Conservation (phyloP, 139 green algal species). For the Klebsormidium nitens region DNA sequence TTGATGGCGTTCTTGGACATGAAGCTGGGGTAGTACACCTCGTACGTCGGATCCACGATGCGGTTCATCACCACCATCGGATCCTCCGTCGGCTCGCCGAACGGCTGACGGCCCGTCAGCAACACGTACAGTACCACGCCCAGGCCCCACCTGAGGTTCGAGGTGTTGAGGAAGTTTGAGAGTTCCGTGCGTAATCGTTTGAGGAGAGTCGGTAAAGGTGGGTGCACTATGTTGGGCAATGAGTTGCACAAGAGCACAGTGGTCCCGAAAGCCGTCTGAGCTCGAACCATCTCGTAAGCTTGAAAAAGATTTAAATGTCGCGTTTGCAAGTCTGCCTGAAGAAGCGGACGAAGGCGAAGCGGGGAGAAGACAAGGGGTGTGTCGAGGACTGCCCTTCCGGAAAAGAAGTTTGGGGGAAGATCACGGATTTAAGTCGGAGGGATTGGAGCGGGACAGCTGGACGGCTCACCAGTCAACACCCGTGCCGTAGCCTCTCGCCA, state of each 20-base stretch:
- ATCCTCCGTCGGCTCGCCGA: constrained; percentile 84
- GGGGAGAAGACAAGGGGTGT: neutral
- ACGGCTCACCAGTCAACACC: constrained; percentile 76
- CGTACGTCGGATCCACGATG: constrained; percentile 89
- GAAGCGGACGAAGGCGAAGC: neutral
- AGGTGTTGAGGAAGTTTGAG: neutral
- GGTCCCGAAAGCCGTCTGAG: neutral
- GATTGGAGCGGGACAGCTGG: neutral
- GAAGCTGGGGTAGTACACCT: constrained; percentile 89
- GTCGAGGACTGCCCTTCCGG: neutral
- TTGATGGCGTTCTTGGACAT: constrained; percentile 67
- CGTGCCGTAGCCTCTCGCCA: constrained; percentile 87
- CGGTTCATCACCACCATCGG: constrained; percentile 95
- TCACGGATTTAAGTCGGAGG: neutral
- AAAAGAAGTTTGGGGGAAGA: neutral
- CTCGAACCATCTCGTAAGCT: neutral
- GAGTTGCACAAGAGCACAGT: neutral
- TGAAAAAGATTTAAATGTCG: neutral
- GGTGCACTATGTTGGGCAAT: neutral
- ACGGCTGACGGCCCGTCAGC: constrained; percentile 89
- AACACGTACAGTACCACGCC: constrained; percentile 93
- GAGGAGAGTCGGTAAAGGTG: neutral
- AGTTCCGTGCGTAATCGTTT: neutral
- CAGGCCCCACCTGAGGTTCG: constrained; percentile 62
- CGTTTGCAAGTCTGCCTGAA: constrained; percentile 1